Base-by-base conservation (phyloP, 2,329 filamentous ascomycete species). In the Fusarium secorum region DNA sequence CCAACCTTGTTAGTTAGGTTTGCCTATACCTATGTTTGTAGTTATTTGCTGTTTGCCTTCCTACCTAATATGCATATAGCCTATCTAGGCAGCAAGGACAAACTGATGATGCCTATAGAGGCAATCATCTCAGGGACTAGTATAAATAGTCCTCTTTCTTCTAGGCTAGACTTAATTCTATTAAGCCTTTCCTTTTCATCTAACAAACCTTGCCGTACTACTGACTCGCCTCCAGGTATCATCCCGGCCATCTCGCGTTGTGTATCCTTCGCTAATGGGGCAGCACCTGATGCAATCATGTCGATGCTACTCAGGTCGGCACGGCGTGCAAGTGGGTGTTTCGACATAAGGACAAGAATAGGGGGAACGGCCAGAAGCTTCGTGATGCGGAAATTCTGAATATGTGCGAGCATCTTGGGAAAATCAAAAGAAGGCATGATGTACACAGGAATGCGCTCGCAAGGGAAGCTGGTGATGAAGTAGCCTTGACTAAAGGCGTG, bases 1-100 rank as follows among this genome's bases (percentile, higher is more conserved):
- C 91, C 93, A 97, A 7, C 93, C 93, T 79, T 95, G 93, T 76
- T n/a, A n/a, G n/a, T n/a, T n/a, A n/a, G n/a, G n/a, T n/a, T n/a
- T n/a, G n/a, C n/a, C n/a, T n/a, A n/a, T n/a, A n/a, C n/a, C n/a
- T n/a, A n/a, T n/a, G n/a, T n/a, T n/a, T n/a, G n/a, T n/a, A n/a
- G n/a, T n/a, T n/a, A n/a, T n/a, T n/a, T n/a, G n/a, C n/a, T n/a
- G n/a, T n/a, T n/a, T n/a, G n/a, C n/a, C n/a, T n/a, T n/a, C n/a
- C n/a, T n/a, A n/a, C n/a, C n/a, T n/a, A n/a, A n/a, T n/a, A n/a
- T n/a, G n/a, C n/a, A n/a, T n/a, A n/a, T n/a, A n/a, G n/a, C n/a
- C n/a, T n/a, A n/a, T n/a, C n/a, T n/a, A n/a, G n/a, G n/a, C n/a
- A n/a, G n/a, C n/a, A n/a, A n/a, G n/a, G n/a, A n/a, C n/a, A n/a